Evolutionary conservation across 345 rosid genomes (phyloP), one percentile per base, ranked within the genome.

Genomic region (Arabidopsis arenosa): DNA sequence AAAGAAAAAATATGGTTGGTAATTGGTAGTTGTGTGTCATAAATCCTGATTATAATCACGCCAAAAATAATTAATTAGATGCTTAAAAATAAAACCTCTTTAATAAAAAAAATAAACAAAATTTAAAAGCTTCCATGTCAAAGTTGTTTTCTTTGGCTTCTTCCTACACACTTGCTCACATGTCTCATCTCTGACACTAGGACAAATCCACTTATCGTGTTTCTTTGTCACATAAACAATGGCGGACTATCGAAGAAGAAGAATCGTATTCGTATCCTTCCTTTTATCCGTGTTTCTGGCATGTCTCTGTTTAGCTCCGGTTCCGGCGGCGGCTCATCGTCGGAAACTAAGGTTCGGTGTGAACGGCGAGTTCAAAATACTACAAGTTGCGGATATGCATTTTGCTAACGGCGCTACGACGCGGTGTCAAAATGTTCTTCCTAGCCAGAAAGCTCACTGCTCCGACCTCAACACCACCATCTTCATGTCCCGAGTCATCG

Each of bases 311-410:
- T 33, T 64, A 7, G 41, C 57, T 49, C 75, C 83, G 53, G 12
- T 74, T 28, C 47, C 65, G 11, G 73, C 71, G 4, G 44, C 75
- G 0, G 68, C 74, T 30, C 72, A 36, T 1, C 62, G 67, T 72
- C 84, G 52, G 75, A 75, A 75, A 75, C 89, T 92, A 75, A 84
- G 82, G 45, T 89, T 92, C 70, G 76, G 79, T 28, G 52, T 14
- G 11, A 75, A 81, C 60, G 96, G 98, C 36, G 71, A 84, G 80
- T 90, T 94, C 62, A 94, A 90, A 85, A 88, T 94, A 57, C 88
- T 94, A 45, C 98, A 94, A 79, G 92, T 89, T 18, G 98, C 97
- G 1, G 97, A 92, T 62, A 92, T 92, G 98, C 98, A 92, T 80
- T 94, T 61, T 30, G 98, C 87, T 1, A 75, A 90, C 66, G 97